phyloP scores from a whole-genome alignment of 2,329 filamentous ascomycete species.

The Cephalotrichum gorgonifer region DNA sequence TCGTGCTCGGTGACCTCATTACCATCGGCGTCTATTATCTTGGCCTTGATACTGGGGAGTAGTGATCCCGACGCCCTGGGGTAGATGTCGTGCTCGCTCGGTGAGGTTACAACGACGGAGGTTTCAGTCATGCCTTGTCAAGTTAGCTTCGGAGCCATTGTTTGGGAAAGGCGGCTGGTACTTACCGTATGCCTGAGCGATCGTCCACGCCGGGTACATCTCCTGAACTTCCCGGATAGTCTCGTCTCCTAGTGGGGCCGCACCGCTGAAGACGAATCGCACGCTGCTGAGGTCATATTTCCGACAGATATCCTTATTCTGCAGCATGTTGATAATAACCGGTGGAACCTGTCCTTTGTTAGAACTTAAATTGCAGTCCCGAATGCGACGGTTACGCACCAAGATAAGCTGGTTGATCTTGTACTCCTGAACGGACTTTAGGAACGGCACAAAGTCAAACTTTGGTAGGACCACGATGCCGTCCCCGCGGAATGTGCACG shows the following conservation, averaged over 20 bases:
- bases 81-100: slow-evolving; percentile 51
- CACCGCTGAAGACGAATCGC: slow-evolving; percentile 57
- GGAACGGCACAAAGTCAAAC: slow-evolving; percentile 56
- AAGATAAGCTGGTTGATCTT: slow-evolving; percentile 48
- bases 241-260: slow-evolving; percentile 67
- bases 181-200: slow-evolving; percentile 57
- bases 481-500: slow-evolving; percentile 59
- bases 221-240: slow-evolving; percentile 53
- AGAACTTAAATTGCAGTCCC: neutral
- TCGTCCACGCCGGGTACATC: slow-evolving; percentile 50
- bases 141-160: neutral
- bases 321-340: slow-evolving; percentile 68
- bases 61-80: slow-evolving; percentile 65
- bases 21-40: slow-evolving; percentile 58
- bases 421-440: slow-evolving; percentile 54
- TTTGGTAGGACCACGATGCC: slow-evolving; percentile 59
- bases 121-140: slow-evolving; percentile 63
- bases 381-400: neutral
- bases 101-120: slow-evolving; percentile 55
- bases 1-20: slow-evolving; percentile 54
- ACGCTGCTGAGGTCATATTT: slow-evolving; percentile 67
- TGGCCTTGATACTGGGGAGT: slow-evolving; percentile 52
- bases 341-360: slow-evolving; percentile 57
- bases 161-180: slow-evolving; percentile 1
- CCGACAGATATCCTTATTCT: slow-evolving; percentile 46